Evolutionary conservation across 345 rosid genomes (phyloP).

Genomic region (Syzygium aromaticum): DNA sequence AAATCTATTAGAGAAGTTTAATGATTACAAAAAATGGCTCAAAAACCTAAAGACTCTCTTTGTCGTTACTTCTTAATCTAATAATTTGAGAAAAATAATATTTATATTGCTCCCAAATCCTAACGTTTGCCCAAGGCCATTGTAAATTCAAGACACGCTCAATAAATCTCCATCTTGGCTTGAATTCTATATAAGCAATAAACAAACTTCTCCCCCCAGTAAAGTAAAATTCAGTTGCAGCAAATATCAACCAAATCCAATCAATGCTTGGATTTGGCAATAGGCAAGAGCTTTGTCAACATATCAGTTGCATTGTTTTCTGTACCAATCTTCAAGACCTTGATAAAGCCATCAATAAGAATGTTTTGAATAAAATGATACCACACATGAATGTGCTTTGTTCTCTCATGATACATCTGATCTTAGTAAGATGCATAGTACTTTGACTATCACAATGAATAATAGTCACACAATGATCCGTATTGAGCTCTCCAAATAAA

Average conservation of each 20-base stretch:
- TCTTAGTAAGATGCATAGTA: neutral
- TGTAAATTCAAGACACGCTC: neutral
- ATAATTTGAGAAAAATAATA: no score
- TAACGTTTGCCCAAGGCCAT: no score
- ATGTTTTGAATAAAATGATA: neutral
- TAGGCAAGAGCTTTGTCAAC: neutral
- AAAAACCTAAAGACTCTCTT: no score
- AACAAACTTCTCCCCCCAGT: neutral
- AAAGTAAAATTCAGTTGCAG: neutral
- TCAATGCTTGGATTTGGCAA: neutral
- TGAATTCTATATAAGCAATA: neutral
- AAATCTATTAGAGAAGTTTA: no score
- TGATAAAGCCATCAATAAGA: accelerated
- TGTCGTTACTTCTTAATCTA: no score
- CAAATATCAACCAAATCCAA: neutral
- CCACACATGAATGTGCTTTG: neutral
- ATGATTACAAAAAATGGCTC: no score
- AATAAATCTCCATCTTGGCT: neutral
- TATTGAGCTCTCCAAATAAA: neutral
- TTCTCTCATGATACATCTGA: neutral
- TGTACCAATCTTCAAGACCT: neutral
- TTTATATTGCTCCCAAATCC: no score
- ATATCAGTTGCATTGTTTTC: neutral
- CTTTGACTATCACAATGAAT: neutral
- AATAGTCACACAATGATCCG: neutral